A percentile compares a stretch with the other conserved stretches of the same genome.
phyloP scores from a whole-genome alignment of 225 moss, liverwort and hornwort species.

The Pseudisothecium myosuroides region DNA sequence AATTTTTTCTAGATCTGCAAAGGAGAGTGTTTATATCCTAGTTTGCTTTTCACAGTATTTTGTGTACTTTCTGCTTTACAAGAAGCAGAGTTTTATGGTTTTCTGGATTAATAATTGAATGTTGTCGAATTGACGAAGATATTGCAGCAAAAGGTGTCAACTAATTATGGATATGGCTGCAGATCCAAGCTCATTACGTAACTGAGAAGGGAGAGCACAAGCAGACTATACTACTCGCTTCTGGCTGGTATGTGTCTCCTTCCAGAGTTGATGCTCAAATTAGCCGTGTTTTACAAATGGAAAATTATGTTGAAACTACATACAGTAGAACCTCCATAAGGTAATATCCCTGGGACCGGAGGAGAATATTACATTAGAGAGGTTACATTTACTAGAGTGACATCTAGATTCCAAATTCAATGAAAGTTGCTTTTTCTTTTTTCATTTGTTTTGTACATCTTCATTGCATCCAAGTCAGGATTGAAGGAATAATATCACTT shows the following conservation, averaged over 20 bases:
- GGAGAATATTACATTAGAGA: too few relatives aligned
- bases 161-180: background rate
- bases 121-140: background rate
- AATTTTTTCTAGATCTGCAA: background rate
- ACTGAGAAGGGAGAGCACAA: constrained; percentile 37
- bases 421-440: too few relatives aligned
- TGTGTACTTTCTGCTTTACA: background rate
- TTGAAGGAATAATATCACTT: too few relatives aligned
- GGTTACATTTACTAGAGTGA: too few relatives aligned
- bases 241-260: constrained; percentile 28
- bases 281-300: background rate
- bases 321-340: too few relatives aligned
- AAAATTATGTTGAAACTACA: background rate
- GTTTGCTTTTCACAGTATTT: background rate
- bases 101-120: background rate
- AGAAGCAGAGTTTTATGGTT: background rate
- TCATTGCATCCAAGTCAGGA: too few relatives aligned
- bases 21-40: background rate
- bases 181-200: constrained; percentile 43
- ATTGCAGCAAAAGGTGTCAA: background rate
- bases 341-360: too few relatives aligned
- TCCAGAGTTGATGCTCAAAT: background rate
- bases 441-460: too few relatives aligned
- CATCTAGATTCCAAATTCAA: too few relatives aligned
- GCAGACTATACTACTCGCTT: constrained; percentile 27